Conservation (phyloP, 345 rosid species). For the Bretschneidera sinensis region DNA sequence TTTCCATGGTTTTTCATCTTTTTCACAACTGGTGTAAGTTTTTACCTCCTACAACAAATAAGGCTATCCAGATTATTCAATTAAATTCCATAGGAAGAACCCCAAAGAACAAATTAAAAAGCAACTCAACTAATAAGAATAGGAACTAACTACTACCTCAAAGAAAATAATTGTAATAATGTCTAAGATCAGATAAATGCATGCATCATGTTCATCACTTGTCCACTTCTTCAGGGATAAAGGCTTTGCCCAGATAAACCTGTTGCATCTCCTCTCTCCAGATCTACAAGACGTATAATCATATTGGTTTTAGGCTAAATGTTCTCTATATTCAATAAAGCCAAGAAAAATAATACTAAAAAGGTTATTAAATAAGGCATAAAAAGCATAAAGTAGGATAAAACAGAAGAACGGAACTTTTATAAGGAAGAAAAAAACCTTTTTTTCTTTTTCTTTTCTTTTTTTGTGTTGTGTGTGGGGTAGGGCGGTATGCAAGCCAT, state of each 20-base stretch:
- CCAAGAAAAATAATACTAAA: not conserved
- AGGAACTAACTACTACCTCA: not conserved
- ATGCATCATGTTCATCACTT: constrained; percentile 24
- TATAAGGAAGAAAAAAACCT: no score
- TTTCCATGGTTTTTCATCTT: not conserved
- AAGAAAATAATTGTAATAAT: not conserved
- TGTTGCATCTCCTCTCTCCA: constrained; percentile 95
- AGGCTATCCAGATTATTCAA: constrained; percentile 1
- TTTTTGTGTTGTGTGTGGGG: no score
- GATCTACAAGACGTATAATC: constrained; percentile 38
- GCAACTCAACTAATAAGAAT: no score
- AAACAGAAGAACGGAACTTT: no score
- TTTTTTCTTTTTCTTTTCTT: no score
- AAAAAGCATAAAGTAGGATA: not conserved
- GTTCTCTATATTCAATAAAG: not conserved
- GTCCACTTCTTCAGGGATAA: constrained; percentile 50
- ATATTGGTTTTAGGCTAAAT: not conserved
- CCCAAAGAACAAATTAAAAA: not conserved
- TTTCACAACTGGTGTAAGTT: not conserved
- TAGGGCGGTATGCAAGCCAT: no score
- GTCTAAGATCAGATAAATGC: no score
- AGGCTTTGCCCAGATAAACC: constrained; percentile 67
- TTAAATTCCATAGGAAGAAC: not conserved
- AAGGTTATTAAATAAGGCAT: not conserved
- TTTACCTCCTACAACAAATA: constrained; percentile 12